A percentile compares a stretch with the other conserved stretches of the same genome.
phyloP scores from a whole-genome alignment of 2,329 filamentous ascomycete species.

The Tolypocladium inflatum region DNA sequence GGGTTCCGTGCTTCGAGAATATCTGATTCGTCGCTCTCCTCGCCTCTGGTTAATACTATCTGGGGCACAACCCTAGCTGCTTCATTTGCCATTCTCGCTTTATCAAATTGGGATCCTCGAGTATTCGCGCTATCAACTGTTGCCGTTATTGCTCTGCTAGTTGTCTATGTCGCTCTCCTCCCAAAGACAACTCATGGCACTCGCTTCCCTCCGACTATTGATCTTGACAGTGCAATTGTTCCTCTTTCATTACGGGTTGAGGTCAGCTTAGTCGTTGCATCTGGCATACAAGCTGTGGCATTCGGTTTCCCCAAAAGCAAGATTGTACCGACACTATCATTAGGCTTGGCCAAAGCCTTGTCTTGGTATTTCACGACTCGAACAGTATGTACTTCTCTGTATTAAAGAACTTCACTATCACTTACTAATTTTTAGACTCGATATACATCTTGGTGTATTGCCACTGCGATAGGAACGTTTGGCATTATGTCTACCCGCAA shows the following conservation, averaged over 20 bases:
- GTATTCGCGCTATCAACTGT: not conserved
- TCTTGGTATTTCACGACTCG: not conserved
- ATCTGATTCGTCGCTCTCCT: too few relatives aligned
- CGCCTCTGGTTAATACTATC: too few relatives aligned
- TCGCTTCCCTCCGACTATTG: not conserved
- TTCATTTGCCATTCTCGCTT: not conserved
- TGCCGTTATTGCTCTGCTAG: not conserved
- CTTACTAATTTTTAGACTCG: not conserved
- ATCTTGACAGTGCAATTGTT: not conserved
- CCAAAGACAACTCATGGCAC: not conserved
- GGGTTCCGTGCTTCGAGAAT: not conserved
- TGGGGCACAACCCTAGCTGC: too few relatives aligned
- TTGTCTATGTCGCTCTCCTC: not conserved
- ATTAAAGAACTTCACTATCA: too few relatives aligned
- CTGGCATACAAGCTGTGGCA: not conserved
- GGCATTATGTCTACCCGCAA: not conserved
- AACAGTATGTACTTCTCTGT: not conserved
- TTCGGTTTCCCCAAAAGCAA: not conserved
- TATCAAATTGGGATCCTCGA: not conserved
- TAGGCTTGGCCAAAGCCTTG: not conserved
- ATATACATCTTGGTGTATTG: not conserved
- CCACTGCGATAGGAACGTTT: not conserved
- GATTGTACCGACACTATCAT: not conserved
- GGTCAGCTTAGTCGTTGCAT: not conserved
- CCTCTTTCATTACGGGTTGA: not conserved